Evolutionary conservation across 441 rosid genomes (phyloP), one percentile per base, ranked within the genome.

Genomic region (Syzygium malaccense): DNA sequence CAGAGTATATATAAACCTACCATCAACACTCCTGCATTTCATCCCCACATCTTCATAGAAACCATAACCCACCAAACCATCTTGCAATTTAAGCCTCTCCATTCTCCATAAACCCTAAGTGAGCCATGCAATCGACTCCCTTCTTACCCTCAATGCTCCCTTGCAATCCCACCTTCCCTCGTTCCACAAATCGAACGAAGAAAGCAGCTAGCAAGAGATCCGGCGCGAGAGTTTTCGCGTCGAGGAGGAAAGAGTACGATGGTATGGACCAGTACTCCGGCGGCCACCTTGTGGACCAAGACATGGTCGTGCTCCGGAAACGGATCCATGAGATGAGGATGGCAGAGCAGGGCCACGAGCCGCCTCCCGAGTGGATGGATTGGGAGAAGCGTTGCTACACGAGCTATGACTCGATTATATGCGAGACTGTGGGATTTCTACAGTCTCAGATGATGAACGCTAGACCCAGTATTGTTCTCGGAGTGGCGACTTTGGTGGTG

Each of bases 281-380:
- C 49, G 94, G 95, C 18, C 85, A 93, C 78, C 26, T 90, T 13
- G 96, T 95, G 8, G 97, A 96, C 37, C 95, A 87, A 90, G 92
- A 90, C 92, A 94, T 96, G 97, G 93, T 94, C n/a, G 97, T 95
- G 17, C 93, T 96, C 0, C 90, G 98, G 88, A 95, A 92, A 88
- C 92, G 96, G 18, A 94, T 96, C 25, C 97, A 93, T 83, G 97
- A 95, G 93, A 91, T 91, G 95, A 96, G 94, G 93, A 93, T 93
- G 96, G 90, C 88, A 17, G 98, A 96, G 93, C 85, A 93, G 86
- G 94, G 94, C 90, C 92, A 93, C 85, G 94, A 96, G 91, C 96
- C 95, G n/a, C 96, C 97, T 19, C 64, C 93, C 28, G 90, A 94
- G 20, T 95, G 99, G 99, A 93, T 93, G 95, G 94, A 92, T 4